Percentiles rank a stretch among this genome's conserved stretches.
phyloP scores from a whole-genome alignment of 208 protist species.

The Giardia duodenalis region DNA sequence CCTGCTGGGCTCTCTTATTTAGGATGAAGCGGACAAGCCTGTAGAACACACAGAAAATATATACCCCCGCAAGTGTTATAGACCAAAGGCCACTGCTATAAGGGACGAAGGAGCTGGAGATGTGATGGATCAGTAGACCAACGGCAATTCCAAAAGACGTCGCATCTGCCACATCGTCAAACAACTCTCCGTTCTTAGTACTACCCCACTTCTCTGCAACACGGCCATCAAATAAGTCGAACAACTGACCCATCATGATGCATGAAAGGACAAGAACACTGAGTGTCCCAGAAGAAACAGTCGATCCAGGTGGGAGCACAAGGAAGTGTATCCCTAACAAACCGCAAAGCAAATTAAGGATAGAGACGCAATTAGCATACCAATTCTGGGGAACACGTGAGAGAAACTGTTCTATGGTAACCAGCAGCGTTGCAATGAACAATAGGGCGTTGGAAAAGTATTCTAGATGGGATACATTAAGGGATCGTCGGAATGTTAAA shows the following conservation, averaged over 20 bases:
- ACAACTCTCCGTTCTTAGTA: conserved; percentile 28
- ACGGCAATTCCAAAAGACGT: conserved; percentile 9
- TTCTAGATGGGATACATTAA: no score
- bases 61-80: neutral
- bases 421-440: neutral
- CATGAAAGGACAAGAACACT: neutral
- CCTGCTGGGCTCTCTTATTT: neutral
- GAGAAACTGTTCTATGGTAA: neutral
- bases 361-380: conserved; percentile 27
- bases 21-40: conserved; percentile 19
- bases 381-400: neutral
- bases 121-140: conserved; percentile 1
- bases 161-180: conserved; percentile 29
- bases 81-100: neutral
- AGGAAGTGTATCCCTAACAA: neutral
- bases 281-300: neutral
- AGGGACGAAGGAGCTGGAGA: neutral
- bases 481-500: no score
- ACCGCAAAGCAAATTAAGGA: conserved; percentile 29
- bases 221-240: conserved; percentile 29
- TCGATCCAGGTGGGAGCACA: neutral
- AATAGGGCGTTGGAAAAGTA: neutral
- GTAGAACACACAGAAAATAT: neutral
- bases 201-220: conserved; percentile 1
- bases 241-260: conserved; percentile 26